These are phyloP conservation scores for Neodidymelliopsis sp. DNA, from an alignment of 2,329 filamentous ascomycete genomes.

Conservation along the genomic window DNA sequence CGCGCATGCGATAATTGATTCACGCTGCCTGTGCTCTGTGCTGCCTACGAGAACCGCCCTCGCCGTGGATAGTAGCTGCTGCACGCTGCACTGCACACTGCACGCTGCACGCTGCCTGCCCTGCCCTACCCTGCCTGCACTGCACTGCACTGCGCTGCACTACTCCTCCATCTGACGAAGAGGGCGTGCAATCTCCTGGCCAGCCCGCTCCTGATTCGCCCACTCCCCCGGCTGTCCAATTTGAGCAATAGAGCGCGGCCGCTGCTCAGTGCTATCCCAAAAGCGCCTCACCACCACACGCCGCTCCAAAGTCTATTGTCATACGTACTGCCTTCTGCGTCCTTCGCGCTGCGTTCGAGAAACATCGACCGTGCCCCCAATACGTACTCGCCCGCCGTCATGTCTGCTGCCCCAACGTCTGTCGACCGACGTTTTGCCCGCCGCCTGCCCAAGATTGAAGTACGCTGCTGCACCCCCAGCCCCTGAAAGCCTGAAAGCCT, in stretches of 20 bases:
- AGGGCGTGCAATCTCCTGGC: constrained; percentile 41
- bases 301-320: constrained; percentile 22
- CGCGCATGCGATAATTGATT: constrained; percentile 13
- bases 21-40: not conserved
- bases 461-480: constrained; percentile 36
- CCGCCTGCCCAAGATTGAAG: constrained; percentile 55
- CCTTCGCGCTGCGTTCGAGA: constrained; percentile 28
- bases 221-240: constrained; percentile 14
- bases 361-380: constrained; percentile 32
- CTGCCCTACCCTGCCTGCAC: not conserved
- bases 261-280: constrained; percentile 27
- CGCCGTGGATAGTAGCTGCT: too few relatives aligned
- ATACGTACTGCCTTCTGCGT: too few relatives aligned
- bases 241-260: too few relatives aligned
- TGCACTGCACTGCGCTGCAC: not conserved
- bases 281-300: constrained; percentile 23
- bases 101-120: not conserved
- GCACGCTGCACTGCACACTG: constrained; percentile 1
- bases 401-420: constrained; percentile 21
- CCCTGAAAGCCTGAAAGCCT: too few relatives aligned
- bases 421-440: constrained; percentile 41
- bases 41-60: constrained; percentile 6
- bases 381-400: constrained; percentile 19
- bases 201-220: constrained; percentile 23
- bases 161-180: constrained; percentile 27